Percentiles rank a stretch among this genome's conserved stretches.
Evolutionary conservation across 2,329 filamentous ascomycete species (phyloP).

Genomic region (Graphilbum ipis-grandicollis): DNA sequence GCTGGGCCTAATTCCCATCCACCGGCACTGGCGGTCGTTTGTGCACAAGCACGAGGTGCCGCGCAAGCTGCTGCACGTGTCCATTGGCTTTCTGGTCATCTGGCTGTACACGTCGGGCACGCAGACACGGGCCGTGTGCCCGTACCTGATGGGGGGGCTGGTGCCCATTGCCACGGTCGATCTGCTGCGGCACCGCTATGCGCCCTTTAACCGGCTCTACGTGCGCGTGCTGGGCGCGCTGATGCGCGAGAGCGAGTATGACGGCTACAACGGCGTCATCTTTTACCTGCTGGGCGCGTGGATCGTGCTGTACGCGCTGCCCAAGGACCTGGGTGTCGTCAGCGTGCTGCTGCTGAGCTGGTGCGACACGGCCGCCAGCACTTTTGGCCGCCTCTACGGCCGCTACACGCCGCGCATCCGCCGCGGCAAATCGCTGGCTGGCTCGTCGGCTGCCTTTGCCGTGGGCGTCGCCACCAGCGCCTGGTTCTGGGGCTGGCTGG

Average conservation of each 20-base stretch:
- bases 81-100: slow-evolving; percentile 86
- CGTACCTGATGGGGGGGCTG: slow-evolving; percentile 63
- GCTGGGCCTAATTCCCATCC: slow-evolving; percentile 85
- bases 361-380: slow-evolving; percentile 95
- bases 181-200: slow-evolving; percentile 65
- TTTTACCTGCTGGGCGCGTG: slow-evolving; percentile 89
- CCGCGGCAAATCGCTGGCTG: slow-evolving; percentile 79
- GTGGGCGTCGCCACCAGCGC: slow-evolving; percentile 70
- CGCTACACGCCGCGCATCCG: slow-evolving; percentile 75
- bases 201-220: slow-evolving; percentile 72
- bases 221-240: slow-evolving; percentile 70
- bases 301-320: slow-evolving; percentile 69
- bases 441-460: slow-evolving; percentile 66
- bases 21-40: slow-evolving; percentile 77
- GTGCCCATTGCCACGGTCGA: slow-evolving; percentile 75
- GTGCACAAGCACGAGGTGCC: slow-evolving; percentile 96
- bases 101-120: slow-evolving; percentile 68
- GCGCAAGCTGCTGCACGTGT: slow-evolving; percentile 82
- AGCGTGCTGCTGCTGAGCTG: slow-evolving; percentile 81
- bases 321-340: slow-evolving; percentile 86
- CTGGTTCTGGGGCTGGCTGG: slow-evolving; percentile 78
- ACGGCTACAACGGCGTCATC: slow-evolving; percentile 91
- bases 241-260: slow-evolving; percentile 93
- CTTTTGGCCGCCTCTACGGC: slow-evolving; percentile 79
- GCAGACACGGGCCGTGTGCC: slow-evolving; percentile 63